phyloP scores from a whole-genome alignment of 495 filamentous ascomycete species.

The Schizothecium vesticola region DNA sequence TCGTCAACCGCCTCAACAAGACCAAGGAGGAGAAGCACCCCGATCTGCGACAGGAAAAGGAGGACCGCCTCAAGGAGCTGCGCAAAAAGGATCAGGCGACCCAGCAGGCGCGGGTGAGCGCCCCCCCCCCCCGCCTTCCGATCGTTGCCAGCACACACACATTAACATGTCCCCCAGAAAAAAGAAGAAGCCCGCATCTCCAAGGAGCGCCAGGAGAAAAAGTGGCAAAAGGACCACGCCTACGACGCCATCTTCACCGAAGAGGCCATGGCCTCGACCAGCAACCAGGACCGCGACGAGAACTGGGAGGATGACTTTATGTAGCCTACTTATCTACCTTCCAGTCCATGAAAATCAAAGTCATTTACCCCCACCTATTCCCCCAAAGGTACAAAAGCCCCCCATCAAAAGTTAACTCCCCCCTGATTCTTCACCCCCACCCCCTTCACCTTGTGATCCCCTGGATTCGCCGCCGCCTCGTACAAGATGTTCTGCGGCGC shows the following conservation, averaged over 20 bases:
- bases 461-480: constrained; percentile 88
- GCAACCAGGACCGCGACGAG: constrained; percentile 60
- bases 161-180: constrained; percentile 40
- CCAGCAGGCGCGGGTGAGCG: constrained; percentile 58
- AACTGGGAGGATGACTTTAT: constrained; percentile 72
- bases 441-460: constrained; percentile 63
- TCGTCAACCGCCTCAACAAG: constrained; percentile 95
- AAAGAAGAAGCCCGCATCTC: constrained; percentile 73
- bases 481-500: constrained; percentile 84
- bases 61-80: constrained; percentile 62
- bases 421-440: constrained; percentile 45
- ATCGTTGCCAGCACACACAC: neutral
- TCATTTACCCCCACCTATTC: no score
- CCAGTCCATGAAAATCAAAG: neutral
- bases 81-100: constrained; percentile 62
- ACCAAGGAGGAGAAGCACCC: constrained; percentile 83
- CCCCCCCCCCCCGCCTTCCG: neutral
- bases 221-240: constrained; percentile 89
- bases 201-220: constrained; percentile 77
- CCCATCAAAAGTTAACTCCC: constrained; percentile 30
- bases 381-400: no score
- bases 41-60: constrained; percentile 73
- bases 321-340: constrained; percentile 32
- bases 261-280: constrained; percentile 57
- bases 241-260: constrained; percentile 81